phyloP scores from a whole-genome alignment of 257 asterid species.

The Solanum chilense region DNA sequence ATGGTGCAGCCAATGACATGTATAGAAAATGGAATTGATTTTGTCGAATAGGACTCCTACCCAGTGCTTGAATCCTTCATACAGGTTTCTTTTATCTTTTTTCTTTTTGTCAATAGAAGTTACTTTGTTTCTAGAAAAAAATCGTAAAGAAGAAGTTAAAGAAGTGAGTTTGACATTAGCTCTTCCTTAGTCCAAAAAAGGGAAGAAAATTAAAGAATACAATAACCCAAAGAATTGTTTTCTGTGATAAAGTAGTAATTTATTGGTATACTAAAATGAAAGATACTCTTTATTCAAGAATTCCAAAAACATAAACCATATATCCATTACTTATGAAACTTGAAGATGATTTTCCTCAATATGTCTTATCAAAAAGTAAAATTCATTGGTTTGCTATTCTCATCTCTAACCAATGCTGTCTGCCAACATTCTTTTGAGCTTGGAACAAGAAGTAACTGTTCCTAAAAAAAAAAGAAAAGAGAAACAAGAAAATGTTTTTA shows the following conservation, averaged over 20 bases:
- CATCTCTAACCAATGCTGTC: background rate
- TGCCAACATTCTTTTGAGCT: background rate
- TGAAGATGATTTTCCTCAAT: background rate
- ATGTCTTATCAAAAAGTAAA: background rate
- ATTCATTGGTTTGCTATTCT: background rate
- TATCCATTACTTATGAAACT: background rate
- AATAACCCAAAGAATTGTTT: background rate
- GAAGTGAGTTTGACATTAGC: background rate
- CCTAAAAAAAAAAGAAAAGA: background rate
- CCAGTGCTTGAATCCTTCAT: background rate
- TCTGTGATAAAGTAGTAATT: background rate
- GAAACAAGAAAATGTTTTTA: background rate
- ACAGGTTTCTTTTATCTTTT: background rate
- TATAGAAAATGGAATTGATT: background rate
- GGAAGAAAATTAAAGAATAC: background rate
- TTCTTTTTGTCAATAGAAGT: background rate
- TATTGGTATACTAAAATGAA: background rate
- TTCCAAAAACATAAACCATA: background rate
- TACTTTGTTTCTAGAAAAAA: background rate
- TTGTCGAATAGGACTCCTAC: background rate
- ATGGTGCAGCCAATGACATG: background rate
- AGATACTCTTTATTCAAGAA: background rate
- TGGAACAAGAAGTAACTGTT: background rate
- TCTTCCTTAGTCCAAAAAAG: background rate
- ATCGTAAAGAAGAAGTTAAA: background rate